phyloP scores from a whole-genome alignment of 495 filamentous ascomycete genomes.

The Penicillium manginii region DNA sequence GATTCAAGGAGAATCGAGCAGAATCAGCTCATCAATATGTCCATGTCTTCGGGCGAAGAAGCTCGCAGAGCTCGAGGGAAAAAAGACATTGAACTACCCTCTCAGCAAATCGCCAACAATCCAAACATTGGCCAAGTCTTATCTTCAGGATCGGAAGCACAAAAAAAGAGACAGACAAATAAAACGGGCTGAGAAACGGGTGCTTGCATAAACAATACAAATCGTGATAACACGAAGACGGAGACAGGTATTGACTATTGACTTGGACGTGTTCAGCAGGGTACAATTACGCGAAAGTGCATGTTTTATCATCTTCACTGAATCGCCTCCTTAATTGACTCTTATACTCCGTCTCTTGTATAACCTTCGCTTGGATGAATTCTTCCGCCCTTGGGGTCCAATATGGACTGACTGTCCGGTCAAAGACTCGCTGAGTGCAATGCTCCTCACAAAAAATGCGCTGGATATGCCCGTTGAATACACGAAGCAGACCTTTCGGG shows the following conservation, averaged over 20 bases:
- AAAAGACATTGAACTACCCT: background rate
- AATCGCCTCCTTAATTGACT: background rate
- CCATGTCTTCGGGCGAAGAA: background rate
- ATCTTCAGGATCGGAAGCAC: background rate
- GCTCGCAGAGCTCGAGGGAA: background rate
- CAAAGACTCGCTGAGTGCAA: conserved; percentile 1
- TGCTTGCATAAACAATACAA: background rate
- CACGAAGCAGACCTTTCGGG: conserved; percentile 24
- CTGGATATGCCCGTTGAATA: conserved; percentile 25
- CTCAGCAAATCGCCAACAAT: background rate
- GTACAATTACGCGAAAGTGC: background rate
- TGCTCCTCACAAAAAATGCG: conserved; percentile 5
- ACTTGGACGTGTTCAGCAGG: background rate
- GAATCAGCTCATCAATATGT: background rate
- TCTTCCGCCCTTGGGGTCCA: background rate
- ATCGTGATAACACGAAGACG: background rate
- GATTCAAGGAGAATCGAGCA: background rate
- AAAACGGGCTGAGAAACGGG: background rate
- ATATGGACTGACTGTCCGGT: conserved; percentile 7
- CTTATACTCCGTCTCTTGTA: background rate
- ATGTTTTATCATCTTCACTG: background rate
- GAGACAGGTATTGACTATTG: background rate
- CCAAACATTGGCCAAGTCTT: background rate
- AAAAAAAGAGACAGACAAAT: background rate
- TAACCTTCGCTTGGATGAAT: conserved; percentile 1